Base-by-base conservation (phyloP, 805 yeast species). In the Ogataea paradorogensis region DNA sequence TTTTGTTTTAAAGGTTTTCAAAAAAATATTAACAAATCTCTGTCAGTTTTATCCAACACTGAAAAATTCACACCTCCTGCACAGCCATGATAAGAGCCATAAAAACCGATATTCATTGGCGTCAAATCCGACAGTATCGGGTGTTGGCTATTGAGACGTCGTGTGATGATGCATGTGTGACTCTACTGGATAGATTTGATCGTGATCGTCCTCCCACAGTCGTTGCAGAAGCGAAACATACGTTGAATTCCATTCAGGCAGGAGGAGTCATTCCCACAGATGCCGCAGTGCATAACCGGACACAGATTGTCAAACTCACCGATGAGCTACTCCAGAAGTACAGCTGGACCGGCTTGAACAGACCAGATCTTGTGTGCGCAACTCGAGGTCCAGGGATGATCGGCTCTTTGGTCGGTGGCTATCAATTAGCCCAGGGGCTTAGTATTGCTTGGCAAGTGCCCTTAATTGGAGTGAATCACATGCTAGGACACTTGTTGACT, bases 321-420 rank as follows among this genome's bases (percentile, higher is more conserved):
- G 40, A 59, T 11, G 58, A 66, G 5, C 62, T 83, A 5, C 63
- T 83, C 11, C 25, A 20, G 0, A 63, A 53, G 33, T 62, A 68
- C 51, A 59, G 52, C 7, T 44, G 75, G 47, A 52, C 68, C 0
- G 45, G 43, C 1, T 13, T 27, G 3, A 40, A 38, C 2, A 46
- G 53, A 26, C 87, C 89, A 0, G 95, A 86, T 56, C 57, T 93
- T 32, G 74, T 93, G 1, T 84, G 95, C 59, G 95, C 83, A 4
- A 93, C 99, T 0, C 67, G 95, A 49, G 99, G 99, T 0, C 99
- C 99, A 0, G 99, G 99, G 0, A 88, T 93, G 96, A 76, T 80
- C 7, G 96, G 97, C 0, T 83, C 95, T 0, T 67, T 93, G 10
- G 74, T 87, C 8, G 82, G 87, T 0, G 95, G 97, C 1, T 67